Evolutionary conservation across 768 basidiomycete species (phyloP).

Genomic region (Suillus americanus): DNA sequence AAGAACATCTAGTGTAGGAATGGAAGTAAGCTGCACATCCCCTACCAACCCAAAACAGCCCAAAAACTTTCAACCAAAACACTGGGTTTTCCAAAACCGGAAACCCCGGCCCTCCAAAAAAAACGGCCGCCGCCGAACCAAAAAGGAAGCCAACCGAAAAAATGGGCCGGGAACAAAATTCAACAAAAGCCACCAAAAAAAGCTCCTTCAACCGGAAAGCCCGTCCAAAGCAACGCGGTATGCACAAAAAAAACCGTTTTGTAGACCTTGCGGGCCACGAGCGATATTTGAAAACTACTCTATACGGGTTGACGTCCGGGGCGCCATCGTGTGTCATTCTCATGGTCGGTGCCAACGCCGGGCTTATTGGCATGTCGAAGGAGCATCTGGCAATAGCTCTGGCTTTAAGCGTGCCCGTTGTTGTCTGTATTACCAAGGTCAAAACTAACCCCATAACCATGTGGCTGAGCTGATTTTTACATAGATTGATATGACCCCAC

Average conservation of each 20-base stretch:
- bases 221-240: too few species aligned
- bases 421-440: conserved; percentile 94
- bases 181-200: too few species aligned
- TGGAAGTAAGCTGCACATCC: conserved; percentile 67
- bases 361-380: conserved; percentile 89
- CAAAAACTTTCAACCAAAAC: too few species aligned
- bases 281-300: conserved; percentile 86
- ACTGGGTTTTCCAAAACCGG: too few species aligned
- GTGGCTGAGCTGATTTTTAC: conserved; percentile 4
- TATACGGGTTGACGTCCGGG: conserved; percentile 93
- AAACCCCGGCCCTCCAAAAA: too few species aligned
- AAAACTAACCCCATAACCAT: conserved; percentile 7
- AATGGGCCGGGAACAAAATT: too few species aligned
- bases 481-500: conserved; percentile 94
- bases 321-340: conserved; percentile 90
- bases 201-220: too few species aligned
- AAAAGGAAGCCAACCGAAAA: too few species aligned
- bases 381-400: conserved; percentile 96
- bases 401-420: conserved; percentile 89
- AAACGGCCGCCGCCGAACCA: too few species aligned
- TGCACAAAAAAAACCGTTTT: too few species aligned
- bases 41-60: too few species aligned
- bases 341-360: conserved; percentile 95
- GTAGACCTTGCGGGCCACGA: conserved; percentile 95
- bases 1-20: conserved; percentile 92